Conservation (phyloP, 192 early-diverging fungal species). For the Backusella tarrabulga region DNA sequence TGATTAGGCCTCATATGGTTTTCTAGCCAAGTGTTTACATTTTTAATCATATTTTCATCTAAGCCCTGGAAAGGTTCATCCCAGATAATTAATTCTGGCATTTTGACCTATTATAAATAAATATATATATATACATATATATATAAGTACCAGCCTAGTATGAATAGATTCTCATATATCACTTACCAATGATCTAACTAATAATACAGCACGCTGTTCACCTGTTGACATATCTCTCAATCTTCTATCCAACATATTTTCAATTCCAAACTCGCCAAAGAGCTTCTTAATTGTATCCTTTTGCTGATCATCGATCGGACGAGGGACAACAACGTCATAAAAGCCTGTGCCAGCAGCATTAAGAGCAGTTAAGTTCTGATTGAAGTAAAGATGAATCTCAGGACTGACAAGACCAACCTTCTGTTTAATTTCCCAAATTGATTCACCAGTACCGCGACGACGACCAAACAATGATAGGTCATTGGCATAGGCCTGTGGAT, state of each 20-base stretch:
- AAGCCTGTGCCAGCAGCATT: constrained; percentile 44
- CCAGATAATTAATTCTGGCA: constrained; percentile 45
- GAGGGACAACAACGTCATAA: constrained; percentile 36
- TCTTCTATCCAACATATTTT: constrained; percentile 14
- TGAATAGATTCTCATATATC: background rate
- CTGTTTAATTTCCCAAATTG: constrained; percentile 60
- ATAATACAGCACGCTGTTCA: constrained; percentile 51
- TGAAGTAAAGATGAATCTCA: constrained; percentile 59
- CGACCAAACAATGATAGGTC: constrained; percentile 51
- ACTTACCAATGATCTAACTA: constrained; percentile 43
- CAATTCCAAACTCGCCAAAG: constrained; percentile 29
- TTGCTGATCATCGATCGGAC: constrained; percentile 12
- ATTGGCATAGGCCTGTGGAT: constrained; percentile 61
- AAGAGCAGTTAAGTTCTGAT: constrained; percentile 32
- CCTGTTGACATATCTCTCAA: constrained; percentile 42
- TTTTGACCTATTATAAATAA: constrained; percentile 31
- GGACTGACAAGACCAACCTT: constrained; percentile 47
- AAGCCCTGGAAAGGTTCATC: constrained; percentile 63
- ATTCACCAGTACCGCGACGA: constrained; percentile 48
- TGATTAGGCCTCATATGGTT: constrained; percentile 41
- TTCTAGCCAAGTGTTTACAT: constrained; percentile 44
- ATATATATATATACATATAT: constrained; percentile 1
- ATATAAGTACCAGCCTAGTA: background rate
- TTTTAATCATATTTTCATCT: constrained; percentile 42
- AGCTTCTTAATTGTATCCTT: constrained; percentile 1